Evolutionary conservation across 495 filamentous ascomycete species (phyloP).

Genomic region (Aspergillus biplanus): DNA sequence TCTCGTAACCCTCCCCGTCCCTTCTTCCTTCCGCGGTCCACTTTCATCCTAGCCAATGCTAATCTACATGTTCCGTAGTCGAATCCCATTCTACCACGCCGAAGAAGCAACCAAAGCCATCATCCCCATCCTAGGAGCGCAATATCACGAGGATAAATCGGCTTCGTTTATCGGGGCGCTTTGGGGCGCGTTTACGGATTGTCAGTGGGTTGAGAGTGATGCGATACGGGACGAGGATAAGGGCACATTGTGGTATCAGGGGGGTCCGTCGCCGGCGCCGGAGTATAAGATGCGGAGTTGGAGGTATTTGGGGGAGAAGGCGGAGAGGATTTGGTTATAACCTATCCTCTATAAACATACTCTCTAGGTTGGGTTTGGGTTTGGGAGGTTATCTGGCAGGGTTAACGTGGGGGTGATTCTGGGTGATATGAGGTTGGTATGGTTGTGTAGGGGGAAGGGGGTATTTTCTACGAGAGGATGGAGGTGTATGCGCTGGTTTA

Average conservation of each 20-base stretch:
- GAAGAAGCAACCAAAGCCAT: constrained; percentile 11
- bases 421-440: too few relatives aligned
- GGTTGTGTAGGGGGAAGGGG: too few relatives aligned
- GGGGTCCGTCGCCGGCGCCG: not conserved
- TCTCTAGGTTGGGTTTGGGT: too few relatives aligned
- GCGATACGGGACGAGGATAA: not conserved
- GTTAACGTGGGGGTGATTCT: too few relatives aligned
- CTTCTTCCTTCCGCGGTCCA: not conserved
- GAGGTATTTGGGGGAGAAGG: not conserved
- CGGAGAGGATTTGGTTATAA: too few relatives aligned
- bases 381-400: too few relatives aligned
- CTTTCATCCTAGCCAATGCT: too few relatives aligned
- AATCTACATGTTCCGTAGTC: too few relatives aligned
- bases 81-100: constrained; percentile 8
- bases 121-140: not conserved
- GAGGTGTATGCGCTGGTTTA: too few relatives aligned
- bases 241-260: not conserved
- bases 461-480: too few relatives aligned
- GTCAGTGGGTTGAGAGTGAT: not conserved
- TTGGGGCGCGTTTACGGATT: not conserved
- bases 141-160: not conserved
- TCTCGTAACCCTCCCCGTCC: constrained; percentile 41
- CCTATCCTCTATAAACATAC: too few relatives aligned
- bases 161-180: not conserved
- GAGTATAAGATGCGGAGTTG: not conserved